These are phyloP conservation scores for Stachybotrys echinatus DNA, from an alignment of 2,329 filamentous ascomycete species.

Conservation along the genomic window DNA sequence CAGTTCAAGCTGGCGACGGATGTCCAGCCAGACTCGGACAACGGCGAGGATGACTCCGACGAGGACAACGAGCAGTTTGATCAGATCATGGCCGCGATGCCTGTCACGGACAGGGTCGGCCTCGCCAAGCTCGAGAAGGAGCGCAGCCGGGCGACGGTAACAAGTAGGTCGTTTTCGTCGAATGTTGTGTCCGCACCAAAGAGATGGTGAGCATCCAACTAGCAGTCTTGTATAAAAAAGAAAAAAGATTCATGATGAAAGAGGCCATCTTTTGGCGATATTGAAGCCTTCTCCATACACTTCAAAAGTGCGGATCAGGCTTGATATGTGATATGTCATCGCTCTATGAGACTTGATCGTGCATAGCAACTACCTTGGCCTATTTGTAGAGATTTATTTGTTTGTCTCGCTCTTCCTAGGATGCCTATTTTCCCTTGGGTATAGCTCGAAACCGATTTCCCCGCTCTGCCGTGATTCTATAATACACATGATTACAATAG, in stretches of 20 bases:
- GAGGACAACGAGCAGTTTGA: conserved; percentile 79
- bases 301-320: too few species aligned
- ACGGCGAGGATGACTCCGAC: conserved; percentile 31
- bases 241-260: too few species aligned
- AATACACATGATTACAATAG: conserved; percentile 3
- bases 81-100: conserved; percentile 86
- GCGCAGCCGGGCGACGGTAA: conserved; percentile 39
- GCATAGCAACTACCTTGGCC: too few species aligned
- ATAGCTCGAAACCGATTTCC: conserved; percentile 3
- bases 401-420: not conserved
- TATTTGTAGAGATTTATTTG: not conserved
- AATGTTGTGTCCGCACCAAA: conserved; percentile 42
- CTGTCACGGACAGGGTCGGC: conserved; percentile 80
- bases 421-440: not conserved
- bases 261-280: too few species aligned
- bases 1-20: conserved; percentile 56
- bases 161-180: conserved; percentile 47
- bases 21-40: conserved; percentile 67
- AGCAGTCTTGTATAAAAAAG: conserved; percentile 4
- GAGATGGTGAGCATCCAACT: conserved; percentile 41
- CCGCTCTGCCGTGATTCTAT: conserved; percentile 1
- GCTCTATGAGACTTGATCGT: too few species aligned
- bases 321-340: too few species aligned
- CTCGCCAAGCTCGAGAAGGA: conserved; percentile 52
- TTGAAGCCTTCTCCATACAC: too few species aligned